Conservation (phyloP, 192 early-diverging fungal species). For the Coemansia sp. region DNA sequence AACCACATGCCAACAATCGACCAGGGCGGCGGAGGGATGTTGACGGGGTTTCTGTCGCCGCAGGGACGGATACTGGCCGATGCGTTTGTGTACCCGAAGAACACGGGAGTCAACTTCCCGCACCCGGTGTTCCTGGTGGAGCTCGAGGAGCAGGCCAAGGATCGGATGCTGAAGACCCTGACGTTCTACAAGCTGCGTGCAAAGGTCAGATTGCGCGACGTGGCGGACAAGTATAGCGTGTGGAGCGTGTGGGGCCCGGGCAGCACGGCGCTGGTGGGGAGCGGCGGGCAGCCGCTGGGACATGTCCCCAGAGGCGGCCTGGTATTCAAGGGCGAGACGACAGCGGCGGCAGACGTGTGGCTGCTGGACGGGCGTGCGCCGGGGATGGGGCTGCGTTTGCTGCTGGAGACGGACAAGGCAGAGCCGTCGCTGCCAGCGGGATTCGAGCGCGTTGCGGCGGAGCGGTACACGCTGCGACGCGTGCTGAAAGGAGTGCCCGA, state of each 20-base stretch:
- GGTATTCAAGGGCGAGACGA: conserved; percentile 30
- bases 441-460: conserved; percentile 56
- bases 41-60: conserved; percentile 78
- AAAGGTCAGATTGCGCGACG: conserved; percentile 70
- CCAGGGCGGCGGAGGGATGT: conserved; percentile 71
- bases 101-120: conserved; percentile 60
- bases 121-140: conserved; percentile 77
- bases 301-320: conserved; percentile 42
- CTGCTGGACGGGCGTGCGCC: conserved; percentile 57
- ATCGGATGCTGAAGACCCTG: conserved; percentile 63
- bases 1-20: conserved; percentile 79
- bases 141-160: conserved; percentile 59
- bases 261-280: conserved; percentile 32
- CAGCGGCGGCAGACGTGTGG: conserved; percentile 31
- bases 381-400: conserved; percentile 61
- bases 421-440: conserved; percentile 47
- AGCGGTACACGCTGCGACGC: conserved; percentile 72
- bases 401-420: conserved; percentile 34
- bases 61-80: conserved; percentile 90
- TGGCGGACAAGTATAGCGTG: conserved; percentile 59
- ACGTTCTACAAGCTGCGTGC: conserved; percentile 76
- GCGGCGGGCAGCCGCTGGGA: conserved; percentile 19
- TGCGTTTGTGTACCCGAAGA: conserved; percentile 81
- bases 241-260: conserved; percentile 78
- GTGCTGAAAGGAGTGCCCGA: conserved; percentile 87